These are phyloP conservation scores for Lathyrus oleraceus DNA, from an alignment of 306 rosid species.

Conservation along the genomic window DNA sequence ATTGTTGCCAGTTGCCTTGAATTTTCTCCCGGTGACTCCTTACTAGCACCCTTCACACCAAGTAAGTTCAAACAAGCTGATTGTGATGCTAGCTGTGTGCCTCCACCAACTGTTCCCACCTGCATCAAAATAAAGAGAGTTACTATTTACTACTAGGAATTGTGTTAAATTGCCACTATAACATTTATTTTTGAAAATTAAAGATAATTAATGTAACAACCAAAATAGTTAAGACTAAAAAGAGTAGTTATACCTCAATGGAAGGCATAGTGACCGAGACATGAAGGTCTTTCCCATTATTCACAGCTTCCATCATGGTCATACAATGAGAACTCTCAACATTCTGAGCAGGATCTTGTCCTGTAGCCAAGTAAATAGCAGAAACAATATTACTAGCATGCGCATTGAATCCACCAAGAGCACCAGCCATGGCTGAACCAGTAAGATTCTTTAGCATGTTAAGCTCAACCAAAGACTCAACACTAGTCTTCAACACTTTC, in stretches of 20 bases:
- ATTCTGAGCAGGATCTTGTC: conserved; percentile 96
- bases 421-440: conserved; percentile 90
- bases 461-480: conserved; percentile 74
- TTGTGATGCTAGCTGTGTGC: conserved; percentile 91
- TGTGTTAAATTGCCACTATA: too few species aligned
- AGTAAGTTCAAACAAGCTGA: conserved; percentile 88
- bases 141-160: not conserved
- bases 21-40: conserved; percentile 73
- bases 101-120: conserved; percentile 99
- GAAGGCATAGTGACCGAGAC: conserved; percentile 94
- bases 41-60: conserved; percentile 87
- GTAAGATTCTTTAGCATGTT: conserved; percentile 93
- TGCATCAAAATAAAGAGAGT: conserved; percentile 9
- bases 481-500: conserved; percentile 79
- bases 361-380: conserved; percentile 84
- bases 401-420: conserved; percentile 95
- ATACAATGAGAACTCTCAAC: conserved; percentile 92
- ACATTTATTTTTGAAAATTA: not conserved
- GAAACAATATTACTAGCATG: conserved; percentile 90
- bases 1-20: conserved; percentile 70
- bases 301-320: conserved; percentile 89
- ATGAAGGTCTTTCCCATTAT: conserved; percentile 79
- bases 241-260: conserved; percentile 55
- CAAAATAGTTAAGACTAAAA: not conserved
- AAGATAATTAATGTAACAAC: not conserved